phyloP scores from a whole-genome alignment of 495 filamentous ascomycete genomes.

The Lophiostoma macrostomum region DNA sequence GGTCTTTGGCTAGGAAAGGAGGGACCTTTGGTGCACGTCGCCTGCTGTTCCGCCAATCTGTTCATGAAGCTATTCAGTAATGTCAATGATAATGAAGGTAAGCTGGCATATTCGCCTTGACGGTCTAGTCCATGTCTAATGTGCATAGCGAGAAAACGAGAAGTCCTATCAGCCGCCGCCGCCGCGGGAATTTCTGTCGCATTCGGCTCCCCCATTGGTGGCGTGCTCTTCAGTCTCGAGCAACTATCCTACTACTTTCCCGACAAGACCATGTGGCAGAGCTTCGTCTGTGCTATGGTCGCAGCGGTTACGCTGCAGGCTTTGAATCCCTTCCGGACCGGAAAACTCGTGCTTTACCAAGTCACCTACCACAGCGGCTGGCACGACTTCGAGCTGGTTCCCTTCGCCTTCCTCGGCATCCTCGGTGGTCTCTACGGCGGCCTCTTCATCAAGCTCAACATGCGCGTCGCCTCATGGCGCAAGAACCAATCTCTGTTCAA shows the following conservation, averaged over 20 bases:
- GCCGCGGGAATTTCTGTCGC: constrained; percentile 95
- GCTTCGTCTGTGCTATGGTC: constrained; percentile 97
- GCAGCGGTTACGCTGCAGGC: constrained; percentile 91
- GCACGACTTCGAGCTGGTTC: constrained; percentile 93
- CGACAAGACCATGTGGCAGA: constrained; percentile 99
- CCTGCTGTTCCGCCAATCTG: constrained; percentile 94
- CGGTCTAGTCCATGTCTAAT: constrained; percentile 2
- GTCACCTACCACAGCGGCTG: constrained; percentile 89
- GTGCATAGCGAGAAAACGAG: constrained; percentile 77
- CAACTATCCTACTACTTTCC: constrained; percentile 98
- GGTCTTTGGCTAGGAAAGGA: constrained; percentile 99
- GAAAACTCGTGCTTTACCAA: constrained; percentile 94
- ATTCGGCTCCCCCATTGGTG: constrained; percentile 95
- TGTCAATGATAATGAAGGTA: constrained; percentile 87
- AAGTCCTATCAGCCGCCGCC: constrained; percentile 90
- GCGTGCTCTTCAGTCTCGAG: constrained; percentile 93
- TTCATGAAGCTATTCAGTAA: constrained; percentile 87
- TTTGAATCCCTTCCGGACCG: constrained; percentile 90
- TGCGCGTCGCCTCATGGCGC: constrained; percentile 80
- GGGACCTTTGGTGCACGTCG: constrained; percentile 93
- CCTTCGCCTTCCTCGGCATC: constrained; percentile 83
- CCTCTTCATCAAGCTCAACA: constrained; percentile 91
- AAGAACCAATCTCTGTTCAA: constrained; percentile 58
- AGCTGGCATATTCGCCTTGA: constrained; percentile 7
- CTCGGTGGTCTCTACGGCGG: constrained; percentile 90